Percentiles rank a stretch among this genome's conserved stretches.
These are phyloP conservation scores for Fusarium pilosicola DNA, from an alignment of 2,329 filamentous ascomycete species.

Conservation along the genomic window DNA sequence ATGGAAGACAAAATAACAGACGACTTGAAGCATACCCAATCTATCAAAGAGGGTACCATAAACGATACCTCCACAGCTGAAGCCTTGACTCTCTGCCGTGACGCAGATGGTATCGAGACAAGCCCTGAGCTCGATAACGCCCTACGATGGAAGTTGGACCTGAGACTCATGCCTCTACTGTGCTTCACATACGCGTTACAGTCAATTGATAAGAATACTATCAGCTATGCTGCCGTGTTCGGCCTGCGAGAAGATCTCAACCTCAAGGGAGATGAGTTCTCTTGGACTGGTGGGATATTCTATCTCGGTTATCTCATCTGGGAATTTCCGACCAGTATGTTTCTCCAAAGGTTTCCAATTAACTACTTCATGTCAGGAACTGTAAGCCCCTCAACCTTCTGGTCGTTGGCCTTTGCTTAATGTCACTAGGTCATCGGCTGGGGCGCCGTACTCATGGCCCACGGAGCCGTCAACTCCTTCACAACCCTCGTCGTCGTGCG, in stretches of 20 bases:
- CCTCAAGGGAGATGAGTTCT: neutral
- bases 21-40: neutral
- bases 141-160: neutral
- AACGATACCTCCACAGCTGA: constrained; percentile 2
- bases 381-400: neutral
- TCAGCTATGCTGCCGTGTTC: constrained; percentile 11
- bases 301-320: neutral
- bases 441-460: constrained; percentile 3
- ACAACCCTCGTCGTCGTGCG: neutral
- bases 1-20: neutral
- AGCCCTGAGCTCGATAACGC: neutral
- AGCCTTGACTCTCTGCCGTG: neutral
- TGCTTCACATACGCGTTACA: neutral
- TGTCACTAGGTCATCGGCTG: neutral
- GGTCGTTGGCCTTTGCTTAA: neutral
- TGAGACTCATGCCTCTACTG: neutral
- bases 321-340: constrained; percentile 11
- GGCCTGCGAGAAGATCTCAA: neutral
- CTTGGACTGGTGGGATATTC: constrained; percentile 1
- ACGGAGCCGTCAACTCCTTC: neutral
- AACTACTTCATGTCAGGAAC: constrained; percentile 19
- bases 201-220: constrained; percentile 8
- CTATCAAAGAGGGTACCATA: neutral
- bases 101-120: neutral
- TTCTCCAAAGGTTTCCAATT: neutral